Evolutionary conservation across 2,329 filamentous ascomycete species (phyloP), one percentile per base, ranked within the genome.

Genomic region (Aureobasidium sp.): DNA sequence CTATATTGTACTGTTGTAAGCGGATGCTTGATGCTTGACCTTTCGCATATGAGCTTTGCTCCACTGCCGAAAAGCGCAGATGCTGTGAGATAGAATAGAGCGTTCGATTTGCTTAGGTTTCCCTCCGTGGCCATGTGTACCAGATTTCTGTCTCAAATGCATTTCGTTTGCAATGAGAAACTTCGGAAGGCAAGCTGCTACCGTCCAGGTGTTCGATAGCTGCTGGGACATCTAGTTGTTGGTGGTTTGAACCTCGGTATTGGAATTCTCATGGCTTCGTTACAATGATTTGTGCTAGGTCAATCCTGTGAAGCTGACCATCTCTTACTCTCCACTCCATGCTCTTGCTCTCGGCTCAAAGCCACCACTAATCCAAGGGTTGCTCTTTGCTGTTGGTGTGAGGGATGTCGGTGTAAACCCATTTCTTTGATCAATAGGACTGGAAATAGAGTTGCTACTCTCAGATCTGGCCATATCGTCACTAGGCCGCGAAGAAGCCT

Each of bases 321-420:
- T 52, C 24, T 41, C 26, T 41, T 27, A 62, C 5, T 56, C 48
- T 46, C 50, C 60, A 50, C 60, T 62, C 39, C 48, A 43, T 2
- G 60, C 60, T 41, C 60, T 46, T 20, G 60, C 60, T 62, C 60
- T 55, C 1, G 60, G 53, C 51, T 48, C 50, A 20, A 27, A 62
- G 17, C 44, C 47, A 8, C 53, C 59, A 41, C 10, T 56, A 17
- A 47, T 17, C 60, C 60, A 62, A 32, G 43, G 20, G 39, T 32
- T 43, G 41, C 51, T 62, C 32, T 56, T 55, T 12, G 27, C 60
- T 8, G 29, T 43, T 2, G 59, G 59, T 9, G 59, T 62, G 44
- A 47, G 17, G 13, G 39, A 47, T 12, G 44, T 41, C 10, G 59
- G 59, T 20, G 59, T 55, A 24, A 55, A 48, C 1, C 24, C 32